Evolutionary conservation across 2,329 filamentous ascomycete species (phyloP), one percentile per base, ranked within the genome.

Genomic region (Phialocephala subalpina): DNA sequence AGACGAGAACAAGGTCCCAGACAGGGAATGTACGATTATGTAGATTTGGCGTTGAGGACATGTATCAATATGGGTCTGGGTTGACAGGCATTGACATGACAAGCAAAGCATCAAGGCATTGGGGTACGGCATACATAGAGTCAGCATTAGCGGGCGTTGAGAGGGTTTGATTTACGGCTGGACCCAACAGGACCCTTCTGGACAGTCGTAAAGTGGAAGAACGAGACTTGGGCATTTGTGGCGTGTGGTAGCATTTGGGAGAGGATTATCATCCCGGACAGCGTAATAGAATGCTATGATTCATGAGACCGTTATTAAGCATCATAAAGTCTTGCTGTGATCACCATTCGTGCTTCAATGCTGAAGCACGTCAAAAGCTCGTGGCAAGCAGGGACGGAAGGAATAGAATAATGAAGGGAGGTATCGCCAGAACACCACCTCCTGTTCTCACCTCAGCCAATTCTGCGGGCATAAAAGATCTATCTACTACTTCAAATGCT

Each of bases 1-100:
- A 36, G 70, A 73, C 1, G 67, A 67, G 22, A 70, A 67, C 53
- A 67, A 68, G 42, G 72, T 80, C 42, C 78, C 80, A 1, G 83
- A 85, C 65, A 78, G 83, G 68, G 82, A 85, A 72, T 85, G 83
- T 71, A 74, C 70, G 11, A 76, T 85, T 60, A 85, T 85, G 83
- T 85, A 70, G 62, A 57, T 38, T 47, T 40, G 64, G 60, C 14
- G 60, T 62, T 60, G 18, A 35, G 45, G 53, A 58, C 58, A 59
- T 60, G 61, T 62, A 61, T 64, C 45, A 49, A n/a, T 45, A 58
- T 57, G 49, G 49, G 25, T 53, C 49, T 53, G 22, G 49, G 25
- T 53, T 53, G 22, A 11, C 14, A 29, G 49, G 25, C 25, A 33
- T 33, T 12, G 49, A 18, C 25, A 33, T 53, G 49, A 53, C 11